Conservation (phyloP, 164 flowering plant species). For the Cinnamomum micranthum region DNA sequence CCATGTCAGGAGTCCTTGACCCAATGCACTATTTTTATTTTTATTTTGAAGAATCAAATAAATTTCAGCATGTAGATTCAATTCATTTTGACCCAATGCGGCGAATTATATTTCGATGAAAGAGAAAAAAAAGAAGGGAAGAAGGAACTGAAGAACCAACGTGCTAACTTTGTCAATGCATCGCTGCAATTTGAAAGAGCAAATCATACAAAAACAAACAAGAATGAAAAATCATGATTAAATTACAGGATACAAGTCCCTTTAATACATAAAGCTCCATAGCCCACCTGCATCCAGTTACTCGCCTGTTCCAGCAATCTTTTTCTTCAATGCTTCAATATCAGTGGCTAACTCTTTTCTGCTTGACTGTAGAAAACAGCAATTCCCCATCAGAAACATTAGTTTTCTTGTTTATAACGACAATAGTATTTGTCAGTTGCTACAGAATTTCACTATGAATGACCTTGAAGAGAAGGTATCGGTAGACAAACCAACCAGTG, state of each 20-base stretch:
- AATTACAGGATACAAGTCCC: background rate
- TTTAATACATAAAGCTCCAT: background rate
- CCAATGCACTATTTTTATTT: too few relatives aligned
- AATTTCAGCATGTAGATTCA: background rate
- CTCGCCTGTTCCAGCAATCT: conserved; percentile 73
- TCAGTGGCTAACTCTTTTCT: conserved; percentile 87
- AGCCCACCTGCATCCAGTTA: conserved; percentile 1
- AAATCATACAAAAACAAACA: background rate
- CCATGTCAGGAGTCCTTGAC: too few relatives aligned
- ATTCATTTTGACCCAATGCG: background rate
- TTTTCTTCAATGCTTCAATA: conserved; percentile 88
- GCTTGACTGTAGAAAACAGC: conserved; percentile 60
- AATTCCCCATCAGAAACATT: background rate
- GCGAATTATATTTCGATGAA: background rate
- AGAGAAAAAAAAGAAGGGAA: too few relatives aligned
- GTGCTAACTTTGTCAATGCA: background rate
- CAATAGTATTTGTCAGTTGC: background rate
- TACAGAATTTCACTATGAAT: background rate
- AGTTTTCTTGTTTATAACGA: too few relatives aligned
- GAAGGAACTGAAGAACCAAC: background rate
- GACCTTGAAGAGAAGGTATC: conserved; percentile 97
- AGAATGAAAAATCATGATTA: background rate
- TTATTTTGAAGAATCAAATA: background rate
- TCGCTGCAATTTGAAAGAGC: background rate
- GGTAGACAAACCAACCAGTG: conserved; percentile 96